Percentiles rank a stretch among this genome's conserved stretches.
These are phyloP conservation scores for Coemansia sp. DNA, from an alignment of 192 early-diverging fungal genomes.

Conservation along the genomic window DNA sequence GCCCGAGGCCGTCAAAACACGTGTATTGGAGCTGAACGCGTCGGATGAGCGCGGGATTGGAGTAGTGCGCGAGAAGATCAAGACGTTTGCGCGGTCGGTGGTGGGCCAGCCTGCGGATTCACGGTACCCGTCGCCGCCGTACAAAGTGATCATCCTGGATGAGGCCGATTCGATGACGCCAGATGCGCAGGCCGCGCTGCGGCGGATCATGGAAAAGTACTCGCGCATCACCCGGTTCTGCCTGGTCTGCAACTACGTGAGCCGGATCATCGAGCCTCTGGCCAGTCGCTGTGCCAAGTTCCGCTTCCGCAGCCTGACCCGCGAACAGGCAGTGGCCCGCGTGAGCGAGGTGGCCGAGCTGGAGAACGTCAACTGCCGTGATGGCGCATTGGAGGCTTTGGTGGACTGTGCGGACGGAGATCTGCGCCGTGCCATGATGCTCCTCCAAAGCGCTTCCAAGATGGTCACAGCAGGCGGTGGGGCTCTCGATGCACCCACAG, in stretches of 20 bases:
- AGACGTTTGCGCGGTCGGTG: slow-evolving; percentile 80
- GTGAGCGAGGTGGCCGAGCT: slow-evolving; percentile 58
- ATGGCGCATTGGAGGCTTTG: slow-evolving; percentile 53
- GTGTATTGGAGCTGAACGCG: slow-evolving; percentile 93
- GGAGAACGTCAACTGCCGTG: slow-evolving; percentile 55
- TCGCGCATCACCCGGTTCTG: slow-evolving; percentile 91
- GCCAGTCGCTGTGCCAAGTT: slow-evolving; percentile 94
- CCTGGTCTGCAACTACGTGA: slow-evolving; percentile 59
- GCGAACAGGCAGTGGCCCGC: slow-evolving; percentile 53
- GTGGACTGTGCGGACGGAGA: slow-evolving; percentile 80
- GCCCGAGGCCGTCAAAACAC: slow-evolving; percentile 64
- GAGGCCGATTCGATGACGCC: slow-evolving; percentile 96
- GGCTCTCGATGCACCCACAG: slow-evolving; percentile 40
- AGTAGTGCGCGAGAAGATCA: slow-evolving; percentile 87
- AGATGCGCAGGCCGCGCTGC: slow-evolving; percentile 88
- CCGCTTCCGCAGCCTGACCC: slow-evolving; percentile 79
- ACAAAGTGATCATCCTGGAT: slow-evolving; percentile 94
- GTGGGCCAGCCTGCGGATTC: slow-evolving; percentile 49
- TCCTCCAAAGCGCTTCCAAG: slow-evolving; percentile 75
- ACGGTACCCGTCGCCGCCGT: slow-evolving; percentile 65
- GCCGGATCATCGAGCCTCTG: slow-evolving; percentile 88
- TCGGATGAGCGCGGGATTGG: slow-evolving; percentile 97
- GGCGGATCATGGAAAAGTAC: slow-evolving; percentile 93
- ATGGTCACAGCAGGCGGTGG: slow-evolving; percentile 53
- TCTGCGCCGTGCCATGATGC: slow-evolving; percentile 86